Conservation (phyloP, 1,284 basidiomycete species). For the Boletus sp. region DNA sequence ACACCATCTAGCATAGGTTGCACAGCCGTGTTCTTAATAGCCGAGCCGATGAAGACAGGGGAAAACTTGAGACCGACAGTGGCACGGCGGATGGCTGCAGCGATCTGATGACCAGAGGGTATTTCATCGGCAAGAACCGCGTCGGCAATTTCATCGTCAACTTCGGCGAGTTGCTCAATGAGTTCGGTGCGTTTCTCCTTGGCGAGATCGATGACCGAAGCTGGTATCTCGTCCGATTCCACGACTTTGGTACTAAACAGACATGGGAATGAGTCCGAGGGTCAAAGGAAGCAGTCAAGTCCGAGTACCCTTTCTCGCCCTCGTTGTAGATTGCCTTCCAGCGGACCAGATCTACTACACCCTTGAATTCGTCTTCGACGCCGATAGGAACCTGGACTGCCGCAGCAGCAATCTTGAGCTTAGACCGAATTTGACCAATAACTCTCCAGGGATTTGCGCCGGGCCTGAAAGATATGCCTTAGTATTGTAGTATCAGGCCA, state of each 20-base stretch:
- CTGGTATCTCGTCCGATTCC: constrained; percentile 89
- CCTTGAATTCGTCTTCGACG: constrained; percentile 81
- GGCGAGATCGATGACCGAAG: constrained; percentile 66
- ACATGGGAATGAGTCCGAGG: constrained; percentile 1
- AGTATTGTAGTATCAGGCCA: not conserved
- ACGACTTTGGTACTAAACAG: constrained; percentile 66
- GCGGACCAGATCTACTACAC: constrained; percentile 91
- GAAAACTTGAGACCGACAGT: constrained; percentile 90
- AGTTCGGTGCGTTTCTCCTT: constrained; percentile 85
- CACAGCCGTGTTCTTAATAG: constrained; percentile 96
- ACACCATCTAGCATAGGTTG: constrained; percentile 95
- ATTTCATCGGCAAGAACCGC: constrained; percentile 84
- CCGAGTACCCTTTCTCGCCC: constrained; percentile 84
- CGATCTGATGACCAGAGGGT: constrained; percentile 73
- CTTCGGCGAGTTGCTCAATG: constrained; percentile 93
- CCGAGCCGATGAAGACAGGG: constrained; percentile 96
- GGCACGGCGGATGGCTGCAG: constrained; percentile 82
- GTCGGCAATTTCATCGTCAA: constrained; percentile 93
- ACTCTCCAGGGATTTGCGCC: constrained; percentile 98
- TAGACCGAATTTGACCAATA: constrained; percentile 86
- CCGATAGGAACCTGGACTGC: constrained; percentile 98
- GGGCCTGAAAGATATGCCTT: constrained; percentile 49
- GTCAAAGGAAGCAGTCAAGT: not conserved
- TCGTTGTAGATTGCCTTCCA: constrained; percentile 96
- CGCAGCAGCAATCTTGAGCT: constrained; percentile 90